phyloP scores from a whole-genome alignment of 345 rosid genomes.

The Populus simonii region DNA sequence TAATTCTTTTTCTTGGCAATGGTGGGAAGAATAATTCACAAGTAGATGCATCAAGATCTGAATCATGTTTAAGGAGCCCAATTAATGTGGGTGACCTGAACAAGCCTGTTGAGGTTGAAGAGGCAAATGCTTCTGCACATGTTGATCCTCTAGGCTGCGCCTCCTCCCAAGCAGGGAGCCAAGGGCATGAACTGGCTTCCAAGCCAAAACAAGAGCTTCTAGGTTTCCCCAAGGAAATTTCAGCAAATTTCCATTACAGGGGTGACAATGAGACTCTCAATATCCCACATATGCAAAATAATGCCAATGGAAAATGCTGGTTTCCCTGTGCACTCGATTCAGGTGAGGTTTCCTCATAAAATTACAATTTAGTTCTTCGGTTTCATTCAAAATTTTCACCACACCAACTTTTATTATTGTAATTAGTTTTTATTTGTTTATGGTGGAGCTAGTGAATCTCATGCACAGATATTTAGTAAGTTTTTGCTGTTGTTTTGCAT shows the following conservation, averaged over 20 bases:
- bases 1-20: slow-evolving; percentile 26
- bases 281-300: slow-evolving; percentile 21
- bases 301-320: slow-evolving; percentile 37
- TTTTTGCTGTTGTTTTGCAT: neutral
- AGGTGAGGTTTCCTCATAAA: slow-evolving; percentile 46
- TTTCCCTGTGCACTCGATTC: slow-evolving; percentile 39
- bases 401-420: neutral
- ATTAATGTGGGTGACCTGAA: slow-evolving; percentile 69
- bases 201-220: slow-evolving; percentile 32
- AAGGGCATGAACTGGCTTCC: slow-evolving; percentile 33
- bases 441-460: slow-evolving; percentile 10
- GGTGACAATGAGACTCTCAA: slow-evolving; percentile 27
- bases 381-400: neutral
- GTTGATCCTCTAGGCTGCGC: slow-evolving; percentile 25
- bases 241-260: slow-evolving; percentile 28
- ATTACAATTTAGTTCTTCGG: slow-evolving; percentile 10
- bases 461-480: slow-evolving; percentile 6
- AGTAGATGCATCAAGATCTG: slow-evolving; percentile 36
- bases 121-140: slow-evolving; percentile 36
- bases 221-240: slow-evolving; percentile 41
- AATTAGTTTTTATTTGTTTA: neutral
- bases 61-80: slow-evolving; percentile 36
- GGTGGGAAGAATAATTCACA: slow-evolving; percentile 37
- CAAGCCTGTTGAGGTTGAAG: slow-evolving; percentile 64
- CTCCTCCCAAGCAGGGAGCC: slow-evolving; percentile 34